A percentile compares a stretch with the other conserved stretches of the same genome.
These are phyloP conservation scores for Claviceps citrina DNA, from an alignment of 2,329 filamentous ascomycete genomes.

Conservation along the genomic window DNA sequence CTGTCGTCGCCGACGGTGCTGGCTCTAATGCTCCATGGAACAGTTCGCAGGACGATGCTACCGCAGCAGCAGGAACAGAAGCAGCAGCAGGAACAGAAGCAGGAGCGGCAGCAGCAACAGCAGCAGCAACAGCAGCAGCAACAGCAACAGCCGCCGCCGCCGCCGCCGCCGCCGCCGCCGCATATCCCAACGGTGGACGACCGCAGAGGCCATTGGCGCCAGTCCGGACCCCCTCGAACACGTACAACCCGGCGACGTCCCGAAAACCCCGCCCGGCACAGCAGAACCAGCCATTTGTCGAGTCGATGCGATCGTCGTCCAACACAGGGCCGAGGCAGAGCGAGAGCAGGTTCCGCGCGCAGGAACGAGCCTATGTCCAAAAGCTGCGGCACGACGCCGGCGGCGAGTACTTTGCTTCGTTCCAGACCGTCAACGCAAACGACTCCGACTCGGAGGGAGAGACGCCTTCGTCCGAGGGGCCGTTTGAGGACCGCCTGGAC, in stretches of 20 bases:
- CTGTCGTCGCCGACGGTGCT: conserved; percentile 24
- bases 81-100: too few species aligned
- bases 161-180: conserved; percentile 12
- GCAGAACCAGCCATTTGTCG: conserved; percentile 21
- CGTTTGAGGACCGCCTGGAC: conserved; percentile 76
- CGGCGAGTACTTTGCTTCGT: conserved; percentile 56
- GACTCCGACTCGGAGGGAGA: conserved; percentile 86
- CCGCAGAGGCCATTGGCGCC: conserved; percentile 54
- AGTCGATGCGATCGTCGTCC: conserved; percentile 34
- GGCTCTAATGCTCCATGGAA: conserved; percentile 25
- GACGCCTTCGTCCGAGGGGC: conserved; percentile 69
- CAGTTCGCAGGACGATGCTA: conserved; percentile 16
- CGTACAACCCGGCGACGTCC: conserved; percentile 56
- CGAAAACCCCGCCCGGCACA: conserved; percentile 30
- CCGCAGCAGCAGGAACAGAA: too few species aligned
- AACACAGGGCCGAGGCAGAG: conserved; percentile 34
- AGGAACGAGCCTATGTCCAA: conserved; percentile 91
- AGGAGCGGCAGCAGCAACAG: too few species aligned
- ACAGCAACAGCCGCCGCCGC: too few species aligned
- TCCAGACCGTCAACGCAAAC: conserved; percentile 43
- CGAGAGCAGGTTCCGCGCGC: conserved; percentile 32
- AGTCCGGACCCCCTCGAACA: conserved; percentile 59
- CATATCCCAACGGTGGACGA: conserved; percentile 24
- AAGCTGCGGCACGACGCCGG: conserved; percentile 62
- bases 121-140: too few species aligned